Evolutionary conservation across 495 filamentous ascomycete genomes (phyloP).

Genomic region (Penicillium crystallinum): DNA sequence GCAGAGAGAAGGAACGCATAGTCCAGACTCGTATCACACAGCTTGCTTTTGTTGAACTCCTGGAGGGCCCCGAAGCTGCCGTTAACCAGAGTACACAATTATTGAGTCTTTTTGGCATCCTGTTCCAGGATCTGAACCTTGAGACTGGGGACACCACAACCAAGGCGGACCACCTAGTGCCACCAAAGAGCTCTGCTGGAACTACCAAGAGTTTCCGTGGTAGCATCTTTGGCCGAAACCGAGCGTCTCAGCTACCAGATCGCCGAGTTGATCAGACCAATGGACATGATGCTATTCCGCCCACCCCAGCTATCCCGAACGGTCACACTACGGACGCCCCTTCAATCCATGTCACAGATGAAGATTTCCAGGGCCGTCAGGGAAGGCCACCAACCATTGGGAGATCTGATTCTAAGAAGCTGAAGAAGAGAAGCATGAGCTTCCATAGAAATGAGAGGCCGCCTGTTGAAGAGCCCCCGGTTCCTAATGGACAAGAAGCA

Average conservation of each 20-base stretch:
- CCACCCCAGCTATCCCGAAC: slow-evolving; percentile 17
- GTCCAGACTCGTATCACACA: slow-evolving; percentile 94
- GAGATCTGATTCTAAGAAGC: slow-evolving; percentile 39
- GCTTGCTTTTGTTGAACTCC: slow-evolving; percentile 72
- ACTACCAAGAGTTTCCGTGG: slow-evolving; percentile 68
- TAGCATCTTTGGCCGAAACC: slow-evolving; percentile 67
- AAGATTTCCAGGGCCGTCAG: slow-evolving; percentile 22
- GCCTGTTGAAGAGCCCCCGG: slow-evolving; percentile 12
- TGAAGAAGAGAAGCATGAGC: slow-evolving; percentile 42
- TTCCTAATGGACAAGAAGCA: slow-evolving; percentile 11
- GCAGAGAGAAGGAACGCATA: slow-evolving; percentile 72
- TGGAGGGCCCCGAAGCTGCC: slow-evolving; percentile 75
- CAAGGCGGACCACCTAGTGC: slow-evolving; percentile 36
- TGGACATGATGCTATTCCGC: slow-evolving; percentile 11
- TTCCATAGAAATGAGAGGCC: slow-evolving; percentile 21
- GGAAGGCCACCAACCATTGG: slow-evolving; percentile 22
- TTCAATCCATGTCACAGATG: slow-evolving; percentile 46
- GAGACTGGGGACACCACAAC: slow-evolving; percentile 22
- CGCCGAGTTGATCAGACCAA: slow-evolving; percentile 17
- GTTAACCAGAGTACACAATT: slow-evolving; percentile 80
- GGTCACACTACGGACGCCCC: slow-evolving; percentile 31
- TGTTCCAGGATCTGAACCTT: slow-evolving; percentile 60
- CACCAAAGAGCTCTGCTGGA: slow-evolving; percentile 64
- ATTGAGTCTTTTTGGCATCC: slow-evolving; percentile 68
- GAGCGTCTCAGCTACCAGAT: slow-evolving; percentile 28